Base-by-base conservation (phyloP, 2,329 filamentous ascomycete genomes). In the Colletotrichum noveboracense region DNA sequence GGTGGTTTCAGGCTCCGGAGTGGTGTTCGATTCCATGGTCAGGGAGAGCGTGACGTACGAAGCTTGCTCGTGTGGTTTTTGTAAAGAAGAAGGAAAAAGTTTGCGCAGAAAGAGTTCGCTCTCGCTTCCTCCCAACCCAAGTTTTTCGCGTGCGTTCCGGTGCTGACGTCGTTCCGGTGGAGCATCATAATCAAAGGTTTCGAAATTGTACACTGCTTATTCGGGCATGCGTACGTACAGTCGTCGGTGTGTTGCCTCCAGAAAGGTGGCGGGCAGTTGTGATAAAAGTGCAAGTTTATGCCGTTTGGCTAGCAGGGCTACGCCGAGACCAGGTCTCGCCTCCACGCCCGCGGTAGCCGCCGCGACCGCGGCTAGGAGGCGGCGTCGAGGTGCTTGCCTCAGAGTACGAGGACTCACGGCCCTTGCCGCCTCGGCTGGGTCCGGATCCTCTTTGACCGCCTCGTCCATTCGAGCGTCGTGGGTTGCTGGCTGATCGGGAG, bases 291-390 rank as follows among this genome's bases (percentile, higher is more conserved):
- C 9, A 16, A 24, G 24, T n/a, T 70, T 38, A 76, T 70, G 74
- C 71, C 28, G 76, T 61, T 38, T 77, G 76, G 18, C 71, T 74
- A 24, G 76, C 56, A 18, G 75, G 62, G 16, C 67, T 56, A 14
- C 76, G 78, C 10, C 87, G 84, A 60, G 81, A 83, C 87, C 87
- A 88, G 73, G 80, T 85, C 7, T 88, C 86, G 14, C 85, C 83
- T 28, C 80, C 81, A 72, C 85, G 83, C 55, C 83, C 82, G 38
- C 87, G 84, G 74, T 86, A 88, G 24, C 80, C 80, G 58, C 86
- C 85, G 24, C 87, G 86, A 58, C 82, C 80, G 60, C 86, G 83
- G 66, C 81, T 75, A 58, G 36, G 80, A 77, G 13, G 82, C 80
- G 69, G 82, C 26, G 55, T 52, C 18, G 74, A 55, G 43, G 24